phyloP scores from a whole-genome alignment of 2,329 filamentous ascomycete genomes.

The Leptographium wingfieldii region DNA sequence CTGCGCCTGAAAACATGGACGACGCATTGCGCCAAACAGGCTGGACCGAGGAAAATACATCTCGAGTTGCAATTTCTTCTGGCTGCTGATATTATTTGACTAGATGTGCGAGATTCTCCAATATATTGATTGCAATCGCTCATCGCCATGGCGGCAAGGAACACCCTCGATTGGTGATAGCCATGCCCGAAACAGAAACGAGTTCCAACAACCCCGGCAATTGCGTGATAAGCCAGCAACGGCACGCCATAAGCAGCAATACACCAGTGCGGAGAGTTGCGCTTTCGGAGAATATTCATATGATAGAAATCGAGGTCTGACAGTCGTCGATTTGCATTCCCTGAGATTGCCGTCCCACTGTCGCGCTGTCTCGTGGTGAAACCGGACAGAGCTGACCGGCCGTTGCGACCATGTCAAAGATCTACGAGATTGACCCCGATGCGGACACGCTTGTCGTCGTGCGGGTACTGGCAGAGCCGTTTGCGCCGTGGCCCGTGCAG shows the following conservation, averaged over 20 bases:
- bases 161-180: background rate
- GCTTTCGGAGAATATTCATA: no score
- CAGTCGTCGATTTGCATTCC: background rate
- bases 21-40: no score
- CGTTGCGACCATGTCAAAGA: slow-evolving; percentile 15
- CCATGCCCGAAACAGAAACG: background rate
- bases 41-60: no score
- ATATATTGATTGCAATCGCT: background rate
- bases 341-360: background rate
- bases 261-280: background rate
- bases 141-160: background rate
- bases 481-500: slow-evolving; percentile 14
- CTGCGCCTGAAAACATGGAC: no score
- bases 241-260: slow-evolving; percentile 6
- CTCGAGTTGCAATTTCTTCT: no score
- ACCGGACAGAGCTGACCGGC: background rate
- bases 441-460: slow-evolving; percentile 22
- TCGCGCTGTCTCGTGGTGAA: background rate
- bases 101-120: background rate
- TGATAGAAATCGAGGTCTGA: background rate
- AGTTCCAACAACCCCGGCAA: background rate
- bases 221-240: slow-evolving; percentile 6
- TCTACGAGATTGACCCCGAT: slow-evolving; percentile 23
- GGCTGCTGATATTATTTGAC: background rate
- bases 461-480: slow-evolving; percentile 10